phyloP scores from a whole-genome alignment of 257 asterid species.

The Ocimum tenuiflorum region DNA sequence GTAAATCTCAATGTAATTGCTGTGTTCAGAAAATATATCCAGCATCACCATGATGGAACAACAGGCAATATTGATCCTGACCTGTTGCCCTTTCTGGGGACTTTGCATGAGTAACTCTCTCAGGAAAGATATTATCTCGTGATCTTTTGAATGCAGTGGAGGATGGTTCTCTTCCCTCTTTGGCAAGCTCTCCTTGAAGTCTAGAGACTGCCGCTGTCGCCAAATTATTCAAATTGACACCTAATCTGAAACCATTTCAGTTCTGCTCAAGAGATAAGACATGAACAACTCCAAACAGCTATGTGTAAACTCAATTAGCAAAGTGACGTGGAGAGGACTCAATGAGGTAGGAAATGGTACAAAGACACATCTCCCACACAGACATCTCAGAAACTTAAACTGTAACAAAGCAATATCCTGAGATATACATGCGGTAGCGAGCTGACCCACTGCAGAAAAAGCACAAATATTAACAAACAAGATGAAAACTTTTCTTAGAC shows the following conservation, averaged over 20 bases:
- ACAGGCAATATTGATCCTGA: conserved; percentile 24
- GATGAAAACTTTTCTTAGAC: neutral
- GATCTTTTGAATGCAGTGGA: conserved; percentile 45
- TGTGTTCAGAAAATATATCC: neutral
- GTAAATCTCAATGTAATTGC: conserved; percentile 6
- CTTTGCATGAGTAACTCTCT: conserved; percentile 40
- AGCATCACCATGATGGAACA: neutral
- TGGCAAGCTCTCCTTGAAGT: conserved; percentile 92
- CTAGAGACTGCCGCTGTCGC: conserved; percentile 82
- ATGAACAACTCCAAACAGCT: neutral
- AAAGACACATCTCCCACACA: neutral
- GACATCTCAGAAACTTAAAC: neutral
- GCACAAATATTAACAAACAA: neutral
- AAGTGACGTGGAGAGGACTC: neutral
- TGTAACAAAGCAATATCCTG: conserved; percentile 4
- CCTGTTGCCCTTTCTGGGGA: conserved; percentile 47
- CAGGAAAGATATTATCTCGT: conserved; percentile 42
- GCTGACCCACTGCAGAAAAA: neutral
- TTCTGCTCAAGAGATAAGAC: conserved; percentile 25
- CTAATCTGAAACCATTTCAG: conserved; percentile 74
- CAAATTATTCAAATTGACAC: conserved; percentile 66
- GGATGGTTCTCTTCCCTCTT: conserved; percentile 84
- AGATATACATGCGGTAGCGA: neutral
- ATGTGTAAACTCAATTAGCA: conserved; percentile 7
- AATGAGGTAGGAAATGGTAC: neutral